phyloP scores from a whole-genome alignment of 179 eudicot species.

The Drosera spatulata region DNA sequence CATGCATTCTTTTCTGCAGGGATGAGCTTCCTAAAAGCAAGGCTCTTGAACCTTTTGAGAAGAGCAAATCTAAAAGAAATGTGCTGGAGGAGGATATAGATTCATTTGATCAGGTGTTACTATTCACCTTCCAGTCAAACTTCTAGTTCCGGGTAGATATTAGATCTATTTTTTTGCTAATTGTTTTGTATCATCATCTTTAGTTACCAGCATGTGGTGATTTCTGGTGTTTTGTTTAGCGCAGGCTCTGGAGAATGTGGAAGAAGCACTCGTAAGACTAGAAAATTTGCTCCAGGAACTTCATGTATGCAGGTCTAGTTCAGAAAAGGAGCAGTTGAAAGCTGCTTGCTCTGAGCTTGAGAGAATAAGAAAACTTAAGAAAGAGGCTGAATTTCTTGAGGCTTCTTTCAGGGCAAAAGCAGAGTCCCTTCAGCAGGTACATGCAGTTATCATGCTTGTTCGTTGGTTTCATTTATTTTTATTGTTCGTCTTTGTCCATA shows the following conservation, averaged over 20 bases:
- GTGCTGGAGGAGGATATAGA: constrained; percentile 32
- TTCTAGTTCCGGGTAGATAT: neutral
- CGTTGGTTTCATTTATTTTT: too few relatives aligned
- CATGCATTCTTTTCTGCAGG: constrained; percentile 17
- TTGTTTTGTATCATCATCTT: neutral
- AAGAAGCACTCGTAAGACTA: constrained; percentile 72
- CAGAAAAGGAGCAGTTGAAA: constrained; percentile 89
- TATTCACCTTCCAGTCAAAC: neutral
- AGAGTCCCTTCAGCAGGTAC: constrained; percentile 83
- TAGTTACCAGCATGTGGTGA: neutral
- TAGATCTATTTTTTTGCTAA: neutral
- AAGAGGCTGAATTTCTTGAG: constrained; percentile 98
- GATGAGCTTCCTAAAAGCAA: constrained; percentile 22
- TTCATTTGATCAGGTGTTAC: constrained; percentile 59
- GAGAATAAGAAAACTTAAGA: constrained; percentile 89
- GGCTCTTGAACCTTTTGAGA: constrained; percentile 21
- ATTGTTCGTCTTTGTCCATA: neutral
- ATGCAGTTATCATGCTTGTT: neutral
- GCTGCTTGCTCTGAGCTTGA: constrained; percentile 99
- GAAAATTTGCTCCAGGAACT: constrained; percentile 90
- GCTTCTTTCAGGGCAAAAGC: constrained; percentile 97
- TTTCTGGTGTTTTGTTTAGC: constrained; percentile 2
- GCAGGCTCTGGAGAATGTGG: constrained; percentile 92
- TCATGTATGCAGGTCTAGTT: constrained; percentile 77
- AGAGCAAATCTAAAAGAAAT: constrained; percentile 17